These are phyloP conservation scores for Mortierella claussenii DNA, from an alignment of 192 early-diverging fungal species.

Conservation along the genomic window DNA sequence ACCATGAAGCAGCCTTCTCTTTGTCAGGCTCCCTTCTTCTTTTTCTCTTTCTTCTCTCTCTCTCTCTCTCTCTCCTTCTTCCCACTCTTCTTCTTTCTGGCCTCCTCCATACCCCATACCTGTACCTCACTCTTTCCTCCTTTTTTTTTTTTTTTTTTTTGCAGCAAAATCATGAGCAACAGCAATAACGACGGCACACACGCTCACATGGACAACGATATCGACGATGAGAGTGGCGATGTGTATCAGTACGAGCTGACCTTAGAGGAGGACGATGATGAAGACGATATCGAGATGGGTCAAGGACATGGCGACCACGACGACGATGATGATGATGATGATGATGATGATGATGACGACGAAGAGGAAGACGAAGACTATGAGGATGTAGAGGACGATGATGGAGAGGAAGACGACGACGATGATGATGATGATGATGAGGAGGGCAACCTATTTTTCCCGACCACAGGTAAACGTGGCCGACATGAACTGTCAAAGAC, in stretches of 20 bases:
- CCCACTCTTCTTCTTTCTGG: not conserved
- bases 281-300: no score
- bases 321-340: constrained; percentile 10
- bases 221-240: constrained; percentile 31
- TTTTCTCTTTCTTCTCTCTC: no score
- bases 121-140: not conserved
- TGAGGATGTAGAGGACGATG: constrained; percentile 18
- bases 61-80: not conserved
- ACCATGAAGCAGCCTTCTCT: no score
- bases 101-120: not conserved
- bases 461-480: no score
- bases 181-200: not conserved
- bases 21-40: no score
- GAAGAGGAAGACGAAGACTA: constrained; percentile 15
- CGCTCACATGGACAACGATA: constrained; percentile 3
- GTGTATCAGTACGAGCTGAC: constrained; percentile 17
- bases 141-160: not conserved
- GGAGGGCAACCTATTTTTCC: no score
- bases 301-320: no score
- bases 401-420: constrained; percentile 24
- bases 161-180: not conserved
- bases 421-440: constrained; percentile 21
- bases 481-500: no score
- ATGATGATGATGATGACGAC: constrained; percentile 1
- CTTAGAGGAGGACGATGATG: constrained; percentile 38